These are phyloP conservation scores for Quillaja saponaria DNA, from an alignment of 306 rosid genomes.

Conservation along the genomic window DNA sequence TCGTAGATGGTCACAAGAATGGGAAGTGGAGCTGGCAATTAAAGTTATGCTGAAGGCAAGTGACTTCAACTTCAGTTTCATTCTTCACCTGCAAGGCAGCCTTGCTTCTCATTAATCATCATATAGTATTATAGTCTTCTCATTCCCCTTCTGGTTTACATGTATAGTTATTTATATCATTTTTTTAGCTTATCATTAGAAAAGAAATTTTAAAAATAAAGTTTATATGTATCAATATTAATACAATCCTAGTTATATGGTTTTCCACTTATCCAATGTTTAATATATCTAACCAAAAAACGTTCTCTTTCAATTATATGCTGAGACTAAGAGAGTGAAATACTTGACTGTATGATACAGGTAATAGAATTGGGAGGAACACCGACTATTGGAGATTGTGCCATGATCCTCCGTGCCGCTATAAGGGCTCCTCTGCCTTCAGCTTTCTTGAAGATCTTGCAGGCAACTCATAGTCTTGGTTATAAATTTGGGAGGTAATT, in stretches of 20 bases:
- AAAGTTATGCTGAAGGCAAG: constrained; percentile 80
- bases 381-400: constrained; percentile 93
- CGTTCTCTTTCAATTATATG: constrained; percentile 1
- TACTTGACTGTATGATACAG: constrained; percentile 44
- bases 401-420: constrained; percentile 86
- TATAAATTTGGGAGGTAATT: constrained; percentile 83
- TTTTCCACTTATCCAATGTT: too few relatives aligned
- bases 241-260: too few relatives aligned
- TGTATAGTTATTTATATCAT: too few relatives aligned
- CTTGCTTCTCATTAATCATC: constrained; percentile 29
- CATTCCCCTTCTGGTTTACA: too few relatives aligned
- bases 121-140: too few relatives aligned
- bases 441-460: constrained; percentile 83
- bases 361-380: constrained; percentile 86
- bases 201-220: too few relatives aligned
- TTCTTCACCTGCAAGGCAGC: constrained; percentile 22
- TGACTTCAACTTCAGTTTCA: constrained; percentile 31
- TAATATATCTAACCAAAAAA: too few relatives aligned
- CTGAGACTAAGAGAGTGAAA: constrained; percentile 31
- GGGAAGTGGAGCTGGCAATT: constrained; percentile 91
- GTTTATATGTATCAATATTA: too few relatives aligned
- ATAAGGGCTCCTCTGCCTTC: constrained; percentile 84
- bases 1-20: constrained; percentile 83
- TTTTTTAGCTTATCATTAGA: too few relatives aligned
- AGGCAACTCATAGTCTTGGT: constrained; percentile 80